Evolutionary conservation across 257 asterid genomes (phyloP).

Genomic region (Solanum tarapatanum): DNA sequence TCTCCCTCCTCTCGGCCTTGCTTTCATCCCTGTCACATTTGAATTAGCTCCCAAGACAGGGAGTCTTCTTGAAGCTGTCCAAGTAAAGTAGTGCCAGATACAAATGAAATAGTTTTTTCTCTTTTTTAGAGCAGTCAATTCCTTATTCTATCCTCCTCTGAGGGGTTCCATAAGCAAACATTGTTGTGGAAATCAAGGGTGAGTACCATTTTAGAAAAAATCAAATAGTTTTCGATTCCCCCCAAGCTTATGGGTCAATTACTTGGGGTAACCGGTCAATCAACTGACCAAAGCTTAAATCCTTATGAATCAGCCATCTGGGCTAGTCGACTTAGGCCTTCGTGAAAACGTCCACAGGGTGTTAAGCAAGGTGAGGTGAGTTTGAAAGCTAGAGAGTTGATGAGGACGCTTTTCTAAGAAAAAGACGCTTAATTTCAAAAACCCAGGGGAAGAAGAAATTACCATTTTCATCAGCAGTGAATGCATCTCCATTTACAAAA

Average conservation of each 20-base stretch:
- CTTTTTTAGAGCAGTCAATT: background rate
- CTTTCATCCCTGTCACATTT: background rate
- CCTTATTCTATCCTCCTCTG: background rate
- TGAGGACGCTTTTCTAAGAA: background rate
- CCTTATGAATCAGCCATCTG: background rate
- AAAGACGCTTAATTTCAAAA: background rate
- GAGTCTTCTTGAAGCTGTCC: background rate
- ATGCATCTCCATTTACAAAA: constrained; percentile 7
- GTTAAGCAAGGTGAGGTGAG: background rate
- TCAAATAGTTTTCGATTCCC: background rate
- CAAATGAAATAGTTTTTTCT: background rate
- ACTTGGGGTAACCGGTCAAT: background rate
- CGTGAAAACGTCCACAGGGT: background rate
- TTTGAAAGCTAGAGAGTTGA: background rate
- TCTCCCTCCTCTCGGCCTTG: background rate
- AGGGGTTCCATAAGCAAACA: background rate
- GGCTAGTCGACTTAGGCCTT: background rate
- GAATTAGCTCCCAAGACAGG: background rate
- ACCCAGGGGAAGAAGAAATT: constrained; percentile 2
- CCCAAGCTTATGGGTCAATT: background rate
- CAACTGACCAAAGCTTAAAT: background rate
- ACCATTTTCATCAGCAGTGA: constrained; percentile 27
- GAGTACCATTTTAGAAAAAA: background rate
- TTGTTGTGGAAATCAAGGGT: background rate
- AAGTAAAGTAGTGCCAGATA: background rate